Evolutionary conservation across 2,329 filamentous ascomycete species (phyloP), one percentile per base, ranked within the genome.

Genomic region (Juglanconis oblonga): DNA sequence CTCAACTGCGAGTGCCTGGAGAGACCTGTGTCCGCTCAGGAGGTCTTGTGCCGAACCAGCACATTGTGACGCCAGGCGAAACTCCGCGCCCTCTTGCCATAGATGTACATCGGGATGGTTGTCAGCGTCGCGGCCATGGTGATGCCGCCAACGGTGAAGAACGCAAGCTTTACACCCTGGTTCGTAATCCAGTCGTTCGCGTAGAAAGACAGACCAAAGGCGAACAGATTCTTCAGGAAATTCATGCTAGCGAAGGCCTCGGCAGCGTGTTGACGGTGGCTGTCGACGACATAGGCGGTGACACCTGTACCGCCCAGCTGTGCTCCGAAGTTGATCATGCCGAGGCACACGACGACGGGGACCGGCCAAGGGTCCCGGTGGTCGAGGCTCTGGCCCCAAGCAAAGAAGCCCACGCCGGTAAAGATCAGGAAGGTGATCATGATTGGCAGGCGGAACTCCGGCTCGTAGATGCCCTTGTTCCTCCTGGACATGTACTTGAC

Each of bases 211-310:
- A 77, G 59, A 0, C 73, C 70, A 49, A 75, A 76, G 1, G 73
- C 69, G 53, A 76, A 74, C 51, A 75, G 57, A 57, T 74, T 76
- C 67, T 75, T 76, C 48, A 73, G 59, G 53, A 74, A 75, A 59
- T 73, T 75, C 71, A 76, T 74, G 17, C 68, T 66, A 0, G 73
- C 72, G 51, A 76, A 73, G 1, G 73, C 73, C 60, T 76, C 73
- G 13, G 71, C 71, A 1, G 73, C 72, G 52, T 73, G 70, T 44
- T 72, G 66, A 14, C 71, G 70, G 64, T 76, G 74, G 58, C 73
- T 74, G 66, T 76, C 74, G 42, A 71, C 70, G 3, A 75, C 67
- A 51, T 76, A 76, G 0, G 73, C 72, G 3, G 75, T 70, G 1
- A 75, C 69, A 5, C 71, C 70, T 0, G 73, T 74, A 3, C 71